These are phyloP conservation scores for Fusarium succisae DNA, from an alignment of 2,329 filamentous ascomycete genomes.

Conservation along the genomic window DNA sequence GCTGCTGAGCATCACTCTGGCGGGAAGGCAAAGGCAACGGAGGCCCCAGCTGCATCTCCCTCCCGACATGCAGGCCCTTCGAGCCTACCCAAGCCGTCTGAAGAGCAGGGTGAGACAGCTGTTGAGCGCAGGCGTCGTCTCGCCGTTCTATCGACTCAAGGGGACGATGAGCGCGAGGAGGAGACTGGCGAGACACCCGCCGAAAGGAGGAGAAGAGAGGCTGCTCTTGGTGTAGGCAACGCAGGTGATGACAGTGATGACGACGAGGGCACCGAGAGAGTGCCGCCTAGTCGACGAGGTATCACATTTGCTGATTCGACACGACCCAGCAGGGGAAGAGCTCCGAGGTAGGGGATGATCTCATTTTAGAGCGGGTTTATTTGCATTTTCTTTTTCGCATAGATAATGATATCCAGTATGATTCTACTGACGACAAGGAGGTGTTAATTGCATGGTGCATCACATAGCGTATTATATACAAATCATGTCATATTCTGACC, in stretches of 20 bases:
- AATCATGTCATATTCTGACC: conserved; percentile 4
- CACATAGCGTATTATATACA: conserved; percentile 19
- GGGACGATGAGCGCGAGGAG: conserved; percentile 53
- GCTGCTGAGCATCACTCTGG: conserved; percentile 19
- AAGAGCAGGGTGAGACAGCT: conserved; percentile 67
- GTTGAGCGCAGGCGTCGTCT: conserved; percentile 75
- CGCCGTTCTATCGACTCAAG: conserved; percentile 58
- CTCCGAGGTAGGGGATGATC: conserved; percentile 11
- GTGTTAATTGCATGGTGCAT: conserved; percentile 21
- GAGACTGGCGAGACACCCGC: conserved; percentile 73
- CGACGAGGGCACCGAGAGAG: conserved; percentile 65
- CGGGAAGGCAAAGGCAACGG: conserved; percentile 3
- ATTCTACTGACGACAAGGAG: conserved; percentile 8
- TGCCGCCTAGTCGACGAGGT: conserved; percentile 62
- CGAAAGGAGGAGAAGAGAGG: conserved; percentile 76
- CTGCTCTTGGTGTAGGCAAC: conserved; percentile 71
- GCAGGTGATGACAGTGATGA: conserved; percentile 58
- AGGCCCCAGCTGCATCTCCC: conserved; percentile 25
- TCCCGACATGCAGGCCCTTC: conserved; percentile 8
- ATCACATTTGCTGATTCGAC: conserved; percentile 68
- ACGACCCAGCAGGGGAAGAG: conserved; percentile 33
- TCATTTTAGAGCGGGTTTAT: conserved; percentile 19
- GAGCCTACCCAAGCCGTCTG: conserved; percentile 30
- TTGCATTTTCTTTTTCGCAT: conserved; percentile 37
- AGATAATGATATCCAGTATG: conserved; percentile 32